These are phyloP conservation scores for Jacaranda mimosifolia DNA, from an alignment of 257 asterid genomes.

Conservation along the genomic window DNA sequence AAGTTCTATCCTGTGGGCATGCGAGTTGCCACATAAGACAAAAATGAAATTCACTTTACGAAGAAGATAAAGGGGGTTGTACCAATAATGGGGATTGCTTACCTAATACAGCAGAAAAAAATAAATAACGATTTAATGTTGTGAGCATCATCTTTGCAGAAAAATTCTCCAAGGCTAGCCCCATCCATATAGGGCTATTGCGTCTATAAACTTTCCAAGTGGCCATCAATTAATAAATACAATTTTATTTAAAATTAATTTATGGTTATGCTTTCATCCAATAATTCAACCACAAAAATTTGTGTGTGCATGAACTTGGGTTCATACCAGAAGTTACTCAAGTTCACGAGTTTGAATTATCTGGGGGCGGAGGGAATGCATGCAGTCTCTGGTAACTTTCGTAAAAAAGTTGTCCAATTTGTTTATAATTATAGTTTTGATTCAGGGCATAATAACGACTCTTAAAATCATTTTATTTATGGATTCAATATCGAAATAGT, in stretches of 20 bases:
- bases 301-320: background rate
- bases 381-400: no score
- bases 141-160: background rate
- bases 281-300: background rate
- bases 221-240: conserved; percentile 25
- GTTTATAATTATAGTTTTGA: no score
- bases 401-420: no score
- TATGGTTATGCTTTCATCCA: no score
- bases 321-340: background rate
- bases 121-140: conserved; percentile 8
- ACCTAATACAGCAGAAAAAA: conserved; percentile 26
- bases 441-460: no score
- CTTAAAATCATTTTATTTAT: no score
- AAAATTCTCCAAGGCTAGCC: background rate
- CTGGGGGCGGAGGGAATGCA: background rate
- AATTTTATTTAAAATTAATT: background rate
- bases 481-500: no score
- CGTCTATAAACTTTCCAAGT: conserved; percentile 20
- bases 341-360: background rate
- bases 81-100: conserved; percentile 35
- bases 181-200: conserved; percentile 21
- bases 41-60: conserved; percentile 33
- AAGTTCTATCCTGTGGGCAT: background rate
- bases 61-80: conserved; percentile 19
- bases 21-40: conserved; percentile 22